Conservation (phyloP, 2,329 filamentous ascomycete genomes). For the Fusarium pseudograminearum region DNA sequence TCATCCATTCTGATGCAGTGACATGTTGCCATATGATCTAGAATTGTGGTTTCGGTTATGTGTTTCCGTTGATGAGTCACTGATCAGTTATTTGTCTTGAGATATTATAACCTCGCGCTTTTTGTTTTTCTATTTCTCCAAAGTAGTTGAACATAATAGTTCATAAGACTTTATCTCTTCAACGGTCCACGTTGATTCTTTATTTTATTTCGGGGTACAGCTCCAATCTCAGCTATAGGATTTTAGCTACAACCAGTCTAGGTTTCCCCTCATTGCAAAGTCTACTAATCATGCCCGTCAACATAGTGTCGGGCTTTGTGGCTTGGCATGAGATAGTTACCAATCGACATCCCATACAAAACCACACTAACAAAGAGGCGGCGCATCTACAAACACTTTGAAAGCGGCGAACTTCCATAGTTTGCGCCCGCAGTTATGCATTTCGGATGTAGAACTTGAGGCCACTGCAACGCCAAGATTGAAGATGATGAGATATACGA, state of each 20-base stretch:
- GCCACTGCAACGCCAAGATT: not conserved
- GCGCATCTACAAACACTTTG: not conserved
- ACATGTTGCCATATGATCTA: not conserved
- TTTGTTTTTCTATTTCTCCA: no score
- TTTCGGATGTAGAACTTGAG: not conserved
- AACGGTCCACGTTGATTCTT: rapidly evolving
- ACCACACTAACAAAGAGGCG: not conserved
- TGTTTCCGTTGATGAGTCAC: not conserved
- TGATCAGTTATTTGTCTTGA: not conserved
- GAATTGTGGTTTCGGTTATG: not conserved
- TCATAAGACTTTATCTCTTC: rapidly evolving
- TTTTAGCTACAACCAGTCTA: not conserved
- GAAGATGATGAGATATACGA: no score
- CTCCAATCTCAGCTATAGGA: not conserved
- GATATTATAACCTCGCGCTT: no score
- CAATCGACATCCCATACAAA: not conserved
- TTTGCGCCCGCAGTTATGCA: not conserved
- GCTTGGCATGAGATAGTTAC: not conserved
- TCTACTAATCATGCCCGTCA: not conserved
- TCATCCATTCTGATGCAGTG: not conserved
- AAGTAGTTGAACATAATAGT: not conserved
- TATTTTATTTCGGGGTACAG: not conserved
- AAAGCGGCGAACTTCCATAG: not conserved
- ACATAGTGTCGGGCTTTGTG: no score
- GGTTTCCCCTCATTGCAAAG: not conserved